Conservation (phyloP, 1,284 basidiomycete species). For the Volvariella volvacea region DNA sequence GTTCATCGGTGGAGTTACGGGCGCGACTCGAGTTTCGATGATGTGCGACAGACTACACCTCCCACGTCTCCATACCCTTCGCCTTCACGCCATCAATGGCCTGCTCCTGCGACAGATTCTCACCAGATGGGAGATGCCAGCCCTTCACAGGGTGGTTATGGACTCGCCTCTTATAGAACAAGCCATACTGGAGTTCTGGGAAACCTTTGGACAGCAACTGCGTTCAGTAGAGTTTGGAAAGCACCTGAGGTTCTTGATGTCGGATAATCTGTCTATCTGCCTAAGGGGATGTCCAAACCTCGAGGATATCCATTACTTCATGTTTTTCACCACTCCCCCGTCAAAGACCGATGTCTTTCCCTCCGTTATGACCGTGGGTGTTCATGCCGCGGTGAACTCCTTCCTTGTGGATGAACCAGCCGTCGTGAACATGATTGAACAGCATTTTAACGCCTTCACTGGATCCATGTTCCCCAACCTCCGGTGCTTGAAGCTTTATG, state of each 20-base stretch:
- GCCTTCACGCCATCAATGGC: constrained; percentile 42
- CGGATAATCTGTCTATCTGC: constrained; percentile 39
- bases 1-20: constrained; percentile 44
- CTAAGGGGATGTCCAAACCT: constrained; percentile 40
- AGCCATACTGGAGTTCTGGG: constrained; percentile 38
- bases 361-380: constrained; percentile 36
- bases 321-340: constrained; percentile 43
- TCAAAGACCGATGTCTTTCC: constrained; percentile 18
- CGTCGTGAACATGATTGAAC: constrained; percentile 25
- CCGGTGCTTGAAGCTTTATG: constrained; percentile 35
- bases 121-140: constrained; percentile 45
- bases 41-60: constrained; percentile 29
- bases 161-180: constrained; percentile 33
- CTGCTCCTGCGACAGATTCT: constrained; percentile 40
- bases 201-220: constrained; percentile 42
- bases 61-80: constrained; percentile 41
- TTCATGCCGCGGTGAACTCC: constrained; percentile 41
- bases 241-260: constrained; percentile 42
- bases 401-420: constrained; percentile 25
- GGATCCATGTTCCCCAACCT: constrained; percentile 31
- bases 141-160: constrained; percentile 40
- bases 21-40: constrained; percentile 18
- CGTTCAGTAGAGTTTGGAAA: constrained; percentile 50
- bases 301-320: constrained; percentile 47
- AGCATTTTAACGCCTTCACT: constrained; percentile 38